These are phyloP conservation scores for Rubia tinctorum DNA, from an alignment of 305 asterid genomes.

Conservation along the genomic window DNA sequence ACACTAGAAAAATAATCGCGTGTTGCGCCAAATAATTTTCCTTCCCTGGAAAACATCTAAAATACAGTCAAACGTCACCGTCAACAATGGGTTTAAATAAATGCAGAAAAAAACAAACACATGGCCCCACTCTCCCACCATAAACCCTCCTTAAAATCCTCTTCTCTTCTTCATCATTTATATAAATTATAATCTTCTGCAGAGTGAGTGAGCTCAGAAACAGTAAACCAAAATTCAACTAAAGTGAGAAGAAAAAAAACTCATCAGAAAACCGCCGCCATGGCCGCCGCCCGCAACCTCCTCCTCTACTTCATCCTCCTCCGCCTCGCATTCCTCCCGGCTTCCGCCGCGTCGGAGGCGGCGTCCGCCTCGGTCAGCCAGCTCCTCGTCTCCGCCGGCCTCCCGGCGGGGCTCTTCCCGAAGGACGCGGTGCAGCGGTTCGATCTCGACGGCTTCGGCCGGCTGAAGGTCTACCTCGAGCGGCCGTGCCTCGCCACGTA, in stretches of 20 bases:
- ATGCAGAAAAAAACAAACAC: too few species aligned
- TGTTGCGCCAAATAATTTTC: too few species aligned
- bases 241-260: too few species aligned
- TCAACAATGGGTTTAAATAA: too few species aligned
- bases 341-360: conserved; percentile 9
- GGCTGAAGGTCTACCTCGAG: conserved; percentile 59
- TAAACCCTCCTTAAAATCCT: too few species aligned
- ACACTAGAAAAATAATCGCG: too few species aligned
- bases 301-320: conserved; percentile 22
- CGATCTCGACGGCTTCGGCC: conserved; percentile 48
- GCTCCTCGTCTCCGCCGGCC: conserved; percentile 62
- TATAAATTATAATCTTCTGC: neutral
- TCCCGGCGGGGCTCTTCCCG: conserved; percentile 82
- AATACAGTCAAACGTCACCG: too few species aligned
- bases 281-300: conserved; percentile 29
- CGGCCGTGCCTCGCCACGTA: conserved; percentile 72
- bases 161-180: too few species aligned
- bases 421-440: conserved; percentile 63
- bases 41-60: too few species aligned
- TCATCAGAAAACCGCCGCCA: neutral
- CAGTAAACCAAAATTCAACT: neutral
- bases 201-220: too few species aligned
- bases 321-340: conserved; percentile 23
- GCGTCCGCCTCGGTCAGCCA: conserved; percentile 49
- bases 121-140: too few species aligned